phyloP scores from a whole-genome alignment of 257 asterid genomes.

The Solanum sitiens region DNA sequence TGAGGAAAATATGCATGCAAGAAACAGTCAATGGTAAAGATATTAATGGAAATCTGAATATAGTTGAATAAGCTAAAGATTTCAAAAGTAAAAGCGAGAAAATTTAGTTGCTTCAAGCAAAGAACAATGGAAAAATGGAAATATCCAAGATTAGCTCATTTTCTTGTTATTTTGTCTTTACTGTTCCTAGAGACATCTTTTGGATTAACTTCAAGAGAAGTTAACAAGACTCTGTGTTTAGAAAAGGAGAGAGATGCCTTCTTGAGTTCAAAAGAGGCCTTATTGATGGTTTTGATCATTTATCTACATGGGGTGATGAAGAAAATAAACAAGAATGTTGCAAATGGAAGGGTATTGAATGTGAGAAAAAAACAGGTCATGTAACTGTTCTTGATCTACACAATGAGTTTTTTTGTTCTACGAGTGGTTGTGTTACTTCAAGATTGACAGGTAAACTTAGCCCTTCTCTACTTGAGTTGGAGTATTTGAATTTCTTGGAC shows the following conservation, averaged over 20 bases:
- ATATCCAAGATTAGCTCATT: not conserved
- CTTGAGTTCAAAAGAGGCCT: no score
- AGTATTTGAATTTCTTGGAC: not conserved
- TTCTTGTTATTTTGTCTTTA: not conserved
- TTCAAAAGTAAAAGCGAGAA: not conserved
- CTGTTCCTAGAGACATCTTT: not conserved
- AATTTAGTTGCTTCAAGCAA: not conserved
- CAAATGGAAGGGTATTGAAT: slow-evolving; percentile 5
- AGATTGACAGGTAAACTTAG: slow-evolving; percentile 14
- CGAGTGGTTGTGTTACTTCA: not conserved
- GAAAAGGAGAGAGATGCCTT: not conserved
- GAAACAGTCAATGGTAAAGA: not conserved
- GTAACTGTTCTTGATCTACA: slow-evolving; percentile 3
- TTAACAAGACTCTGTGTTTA: not conserved
- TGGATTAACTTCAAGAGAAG: not conserved
- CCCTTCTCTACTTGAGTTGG: slow-evolving; percentile 10
- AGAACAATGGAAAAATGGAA: not conserved
- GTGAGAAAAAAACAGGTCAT: not conserved
- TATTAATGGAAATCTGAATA: not conserved
- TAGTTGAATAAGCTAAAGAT: not conserved
- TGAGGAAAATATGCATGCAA: not conserved
- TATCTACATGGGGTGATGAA: not conserved
- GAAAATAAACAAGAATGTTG: not conserved
- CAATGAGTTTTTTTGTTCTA: not conserved
- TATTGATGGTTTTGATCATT: not conserved